Evolutionary conservation across 1,284 basidiomycete species (phyloP).

Genomic region (Tilletiopsis washingtonensis): DNA sequence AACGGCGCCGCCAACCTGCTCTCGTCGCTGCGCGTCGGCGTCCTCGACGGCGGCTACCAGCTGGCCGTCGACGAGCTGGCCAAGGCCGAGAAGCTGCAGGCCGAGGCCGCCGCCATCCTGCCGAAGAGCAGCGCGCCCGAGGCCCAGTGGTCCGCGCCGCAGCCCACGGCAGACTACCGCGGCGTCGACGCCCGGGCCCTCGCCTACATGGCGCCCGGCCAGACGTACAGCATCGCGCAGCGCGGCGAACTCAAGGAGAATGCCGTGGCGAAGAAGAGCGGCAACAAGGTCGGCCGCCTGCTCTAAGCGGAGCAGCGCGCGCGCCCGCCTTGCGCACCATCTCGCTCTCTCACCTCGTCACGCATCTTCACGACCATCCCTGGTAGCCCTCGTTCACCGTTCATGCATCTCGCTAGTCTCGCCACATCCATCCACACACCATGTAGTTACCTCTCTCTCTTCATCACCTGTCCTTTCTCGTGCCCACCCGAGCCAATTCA

Average conservation of each 20-base stretch:
- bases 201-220: conserved; percentile 38
- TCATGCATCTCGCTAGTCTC: too few species aligned
- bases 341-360: too few species aligned
- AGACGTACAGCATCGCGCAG: conserved; percentile 39
- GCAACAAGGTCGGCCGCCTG: too few species aligned
- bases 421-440: too few species aligned
- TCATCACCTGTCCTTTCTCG: too few species aligned
- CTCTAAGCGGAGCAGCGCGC: too few species aligned
- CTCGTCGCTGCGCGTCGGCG: conserved; percentile 45
- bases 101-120: conserved; percentile 7
- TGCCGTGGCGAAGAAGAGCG: too few species aligned
- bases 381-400: too few species aligned
- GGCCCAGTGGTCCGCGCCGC: conserved; percentile 1
- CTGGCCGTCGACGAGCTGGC: conserved; percentile 13
- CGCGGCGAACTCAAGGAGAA: conserved; percentile 22
- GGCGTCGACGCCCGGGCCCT: conserved; percentile 15
- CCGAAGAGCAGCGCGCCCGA: conserved; percentile 4
- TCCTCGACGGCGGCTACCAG: conserved; percentile 44
- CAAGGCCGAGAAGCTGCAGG: conserved; percentile 1
- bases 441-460: too few species aligned
- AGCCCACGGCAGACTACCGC: conserved; percentile 2
- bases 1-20: conserved; percentile 45
- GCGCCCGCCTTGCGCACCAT: too few species aligned
- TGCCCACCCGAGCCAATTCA: too few species aligned
- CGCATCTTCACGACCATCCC: too few species aligned